phyloP scores from a whole-genome alignment of 345 rosid species.

The Raphanus sativus region DNA sequence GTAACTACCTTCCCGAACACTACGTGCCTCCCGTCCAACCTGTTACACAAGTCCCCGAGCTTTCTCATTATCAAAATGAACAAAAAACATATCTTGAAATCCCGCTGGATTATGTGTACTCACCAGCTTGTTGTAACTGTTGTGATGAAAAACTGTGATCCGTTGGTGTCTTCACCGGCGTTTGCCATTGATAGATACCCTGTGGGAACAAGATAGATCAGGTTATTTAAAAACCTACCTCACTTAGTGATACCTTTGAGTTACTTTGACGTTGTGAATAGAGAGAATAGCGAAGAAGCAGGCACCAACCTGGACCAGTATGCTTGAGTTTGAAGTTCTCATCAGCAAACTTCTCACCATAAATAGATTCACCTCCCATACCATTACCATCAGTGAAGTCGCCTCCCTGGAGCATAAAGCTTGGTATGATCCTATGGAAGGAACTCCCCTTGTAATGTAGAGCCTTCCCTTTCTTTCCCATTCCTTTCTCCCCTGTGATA shows the following conservation, averaged over 20 bases:
- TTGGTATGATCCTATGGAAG: slow-evolving; percentile 92
- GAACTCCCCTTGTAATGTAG: slow-evolving; percentile 83
- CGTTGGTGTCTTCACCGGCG: slow-evolving; percentile 84
- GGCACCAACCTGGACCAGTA: slow-evolving; percentile 73
- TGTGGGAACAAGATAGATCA: slow-evolving; percentile 18
- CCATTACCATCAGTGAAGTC: slow-evolving; percentile 95
- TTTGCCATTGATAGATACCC: slow-evolving; percentile 94
- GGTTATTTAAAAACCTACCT: neutral
- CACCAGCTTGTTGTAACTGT: slow-evolving; percentile 96
- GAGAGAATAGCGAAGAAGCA: neutral
- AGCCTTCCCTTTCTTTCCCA: slow-evolving; percentile 85
- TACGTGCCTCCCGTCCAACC: slow-evolving; percentile 50
- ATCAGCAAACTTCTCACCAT: slow-evolving; percentile 90
- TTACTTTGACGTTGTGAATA: neutral
- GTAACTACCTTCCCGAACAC: slow-evolving; percentile 92
- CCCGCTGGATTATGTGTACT: neutral
- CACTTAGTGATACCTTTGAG: neutral
- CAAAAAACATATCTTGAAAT: neutral
- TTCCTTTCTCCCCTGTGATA: slow-evolving; percentile 76
- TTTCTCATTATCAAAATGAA: neutral
- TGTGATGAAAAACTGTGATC: slow-evolving; percentile 95
- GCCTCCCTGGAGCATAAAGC: slow-evolving; percentile 96
- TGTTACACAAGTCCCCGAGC: neutral
- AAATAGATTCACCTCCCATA: slow-evolving; percentile 94
- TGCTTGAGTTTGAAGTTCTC: slow-evolving; percentile 99